Conservation (phyloP, 345 rosid genomes). For the Iberis pinnata region DNA sequence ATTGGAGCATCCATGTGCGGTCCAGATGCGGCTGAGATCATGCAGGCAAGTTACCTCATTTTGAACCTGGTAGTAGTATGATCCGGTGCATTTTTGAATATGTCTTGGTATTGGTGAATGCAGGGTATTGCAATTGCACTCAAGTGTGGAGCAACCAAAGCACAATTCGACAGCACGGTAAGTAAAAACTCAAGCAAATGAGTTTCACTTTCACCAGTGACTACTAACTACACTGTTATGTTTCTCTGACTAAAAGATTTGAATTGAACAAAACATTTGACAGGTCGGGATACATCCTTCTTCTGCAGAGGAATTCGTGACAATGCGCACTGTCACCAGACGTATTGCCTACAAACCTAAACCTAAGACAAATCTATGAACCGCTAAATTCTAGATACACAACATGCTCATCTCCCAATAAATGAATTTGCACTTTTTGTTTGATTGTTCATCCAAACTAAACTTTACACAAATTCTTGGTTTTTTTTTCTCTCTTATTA, state of each 20-base stretch:
- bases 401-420: no score
- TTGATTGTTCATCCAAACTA: no score
- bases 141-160: constrained; percentile 96
- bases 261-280: constrained; percentile 19
- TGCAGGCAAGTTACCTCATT: constrained; percentile 67
- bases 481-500: no score
- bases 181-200: constrained; percentile 21
- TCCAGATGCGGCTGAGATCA: constrained; percentile 92
- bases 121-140: constrained; percentile 93
- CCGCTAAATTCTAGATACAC: no score
- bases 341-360: constrained; percentile 41
- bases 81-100: neutral
- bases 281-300: constrained; percentile 99
- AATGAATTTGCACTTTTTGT: no score
- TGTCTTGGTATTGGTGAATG: constrained; percentile 12
- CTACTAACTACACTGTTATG: no score
- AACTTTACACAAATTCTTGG: no score
- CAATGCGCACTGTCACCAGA: constrained; percentile 78
- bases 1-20: constrained; percentile 99
- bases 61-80: no score
- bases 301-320: constrained; percentile 94
- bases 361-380: no score
- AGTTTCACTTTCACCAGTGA: neutral
- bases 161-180: constrained; percentile 94
- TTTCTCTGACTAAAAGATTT: no score